phyloP scores from a whole-genome alignment of 139 green algal genomes.

The Yamagishiella unicocca region DNA sequence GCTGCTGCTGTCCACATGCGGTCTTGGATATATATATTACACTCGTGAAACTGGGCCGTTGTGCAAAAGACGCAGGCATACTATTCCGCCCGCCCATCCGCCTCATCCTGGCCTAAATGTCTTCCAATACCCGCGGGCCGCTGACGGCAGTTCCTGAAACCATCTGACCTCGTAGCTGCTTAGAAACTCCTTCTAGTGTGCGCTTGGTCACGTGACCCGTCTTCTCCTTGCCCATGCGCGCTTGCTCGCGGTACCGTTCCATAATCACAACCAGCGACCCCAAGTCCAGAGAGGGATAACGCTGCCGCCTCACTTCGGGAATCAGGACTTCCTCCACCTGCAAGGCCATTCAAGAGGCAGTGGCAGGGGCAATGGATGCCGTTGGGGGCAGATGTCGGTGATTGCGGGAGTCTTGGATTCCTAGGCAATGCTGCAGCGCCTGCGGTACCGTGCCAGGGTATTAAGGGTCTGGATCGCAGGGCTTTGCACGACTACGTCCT shows the following conservation, averaged over 20 bases:
- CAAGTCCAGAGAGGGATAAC: conserved; percentile 51
- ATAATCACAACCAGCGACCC: conserved; percentile 51
- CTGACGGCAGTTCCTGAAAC: conserved; percentile 18
- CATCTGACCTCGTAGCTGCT: conserved; percentile 64
- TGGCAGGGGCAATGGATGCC: neutral
- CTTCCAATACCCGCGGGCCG: conserved; percentile 36
- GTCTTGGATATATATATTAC: no score
- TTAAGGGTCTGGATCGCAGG: neutral
- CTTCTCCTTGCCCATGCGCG: conserved; percentile 54
- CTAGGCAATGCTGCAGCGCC: no score
- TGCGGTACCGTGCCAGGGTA: no score
- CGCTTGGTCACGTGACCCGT: conserved; percentile 63
- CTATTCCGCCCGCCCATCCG: no score
- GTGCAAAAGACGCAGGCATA: no score
- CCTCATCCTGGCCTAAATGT: no score
- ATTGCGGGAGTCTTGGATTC: neutral
- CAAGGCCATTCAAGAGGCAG: neutral
- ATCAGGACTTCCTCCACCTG: conserved; percentile 64
- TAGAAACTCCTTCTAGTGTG: conserved; percentile 62
- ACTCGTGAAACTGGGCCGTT: no score
- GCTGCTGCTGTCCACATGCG: no score
- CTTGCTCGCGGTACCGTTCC: conserved; percentile 52
- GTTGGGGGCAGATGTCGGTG: no score
- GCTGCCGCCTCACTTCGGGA: conserved; percentile 50
- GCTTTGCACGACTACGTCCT: no score